phyloP scores from a whole-genome alignment of 805 yeast species.

The Yueomyces sp. region DNA sequence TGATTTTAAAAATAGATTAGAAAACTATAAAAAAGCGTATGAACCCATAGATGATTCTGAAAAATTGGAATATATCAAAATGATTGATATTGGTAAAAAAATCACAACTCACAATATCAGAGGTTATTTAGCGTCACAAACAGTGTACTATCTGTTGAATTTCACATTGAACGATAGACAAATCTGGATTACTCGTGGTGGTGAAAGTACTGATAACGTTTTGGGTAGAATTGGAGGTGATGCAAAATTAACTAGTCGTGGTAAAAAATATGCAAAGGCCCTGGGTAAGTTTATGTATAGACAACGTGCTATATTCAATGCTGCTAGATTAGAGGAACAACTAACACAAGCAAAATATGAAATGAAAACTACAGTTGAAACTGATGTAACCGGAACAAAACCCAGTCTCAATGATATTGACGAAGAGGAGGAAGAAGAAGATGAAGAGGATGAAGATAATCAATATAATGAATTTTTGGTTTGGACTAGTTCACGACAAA shows the following conservation, averaged over 20 bases:
- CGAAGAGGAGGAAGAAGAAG: conserved; percentile 6
- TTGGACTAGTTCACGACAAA: conserved; percentile 78
- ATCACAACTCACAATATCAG: conserved; percentile 85
- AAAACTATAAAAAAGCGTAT: conserved; percentile 78
- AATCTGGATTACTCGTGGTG: conserved; percentile 91
- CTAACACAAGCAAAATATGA: conserved; percentile 26
- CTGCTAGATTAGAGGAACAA: conserved; percentile 30
- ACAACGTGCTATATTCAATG: conserved; percentile 58
- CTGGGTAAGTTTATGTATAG: conserved; percentile 59
- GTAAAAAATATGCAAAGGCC: conserved; percentile 59
- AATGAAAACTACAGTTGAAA: conserved; percentile 13
- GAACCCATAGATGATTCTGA: conserved; percentile 79
- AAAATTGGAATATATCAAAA: conserved; percentile 71
- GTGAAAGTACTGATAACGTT: conserved; percentile 80
- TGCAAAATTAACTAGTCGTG: conserved; percentile 67
- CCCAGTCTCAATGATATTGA: conserved; percentile 2
- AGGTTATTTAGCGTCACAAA: conserved; percentile 82
- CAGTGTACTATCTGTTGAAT: conserved; percentile 77
- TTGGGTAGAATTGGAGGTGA: conserved; percentile 88
- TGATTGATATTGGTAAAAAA: conserved; percentile 92
- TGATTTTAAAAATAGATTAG: conserved; percentile 71
- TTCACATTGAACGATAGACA: conserved; percentile 83
- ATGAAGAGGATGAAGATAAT: conserved; percentile 27
- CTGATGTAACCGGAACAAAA: conserved; percentile 20
- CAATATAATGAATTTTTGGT: conserved; percentile 63